Evolutionary conservation across 805 yeast species (phyloP).

Genomic region (Lipomyces sp.): DNA sequence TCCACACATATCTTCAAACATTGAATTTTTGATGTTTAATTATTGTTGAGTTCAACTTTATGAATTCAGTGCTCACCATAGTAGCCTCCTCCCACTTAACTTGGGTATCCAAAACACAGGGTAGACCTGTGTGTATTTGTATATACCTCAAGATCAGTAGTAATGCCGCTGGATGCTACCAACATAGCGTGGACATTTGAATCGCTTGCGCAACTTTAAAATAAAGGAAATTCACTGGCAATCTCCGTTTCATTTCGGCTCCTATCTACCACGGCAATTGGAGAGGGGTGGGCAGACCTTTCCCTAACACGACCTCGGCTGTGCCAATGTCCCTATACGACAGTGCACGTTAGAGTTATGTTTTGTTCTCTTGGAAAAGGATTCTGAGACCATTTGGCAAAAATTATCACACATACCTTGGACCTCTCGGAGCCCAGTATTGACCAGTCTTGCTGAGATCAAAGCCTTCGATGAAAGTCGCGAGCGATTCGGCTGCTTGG

Average conservation of each 20-base stretch:
- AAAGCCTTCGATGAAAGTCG: neutral
- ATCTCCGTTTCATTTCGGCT: neutral
- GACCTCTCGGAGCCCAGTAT: conserved; percentile 2
- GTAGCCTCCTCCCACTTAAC: no score
- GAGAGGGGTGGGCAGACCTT: neutral
- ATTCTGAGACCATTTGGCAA: neutral
- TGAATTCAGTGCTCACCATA: no score
- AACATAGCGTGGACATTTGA: no score
- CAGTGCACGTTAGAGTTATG: neutral
- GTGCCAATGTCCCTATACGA: conserved; percentile 1
- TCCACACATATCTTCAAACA: no score
- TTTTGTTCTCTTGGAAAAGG: neutral
- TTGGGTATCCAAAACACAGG: neutral
- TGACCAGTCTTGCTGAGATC: neutral
- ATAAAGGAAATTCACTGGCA: neutral
- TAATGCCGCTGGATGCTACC: neutral
- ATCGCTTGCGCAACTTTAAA: neutral
- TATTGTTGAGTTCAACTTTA: no score
- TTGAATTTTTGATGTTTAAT: no score
- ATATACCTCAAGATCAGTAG: neutral
- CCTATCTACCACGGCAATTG: conserved; percentile 3
- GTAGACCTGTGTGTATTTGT: neutral
- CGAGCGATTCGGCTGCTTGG: neutral
- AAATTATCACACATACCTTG: neutral
- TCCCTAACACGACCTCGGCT: neutral